Conservation (phyloP, 768 basidiomycete species). For the Myochromella boudieri region DNA sequence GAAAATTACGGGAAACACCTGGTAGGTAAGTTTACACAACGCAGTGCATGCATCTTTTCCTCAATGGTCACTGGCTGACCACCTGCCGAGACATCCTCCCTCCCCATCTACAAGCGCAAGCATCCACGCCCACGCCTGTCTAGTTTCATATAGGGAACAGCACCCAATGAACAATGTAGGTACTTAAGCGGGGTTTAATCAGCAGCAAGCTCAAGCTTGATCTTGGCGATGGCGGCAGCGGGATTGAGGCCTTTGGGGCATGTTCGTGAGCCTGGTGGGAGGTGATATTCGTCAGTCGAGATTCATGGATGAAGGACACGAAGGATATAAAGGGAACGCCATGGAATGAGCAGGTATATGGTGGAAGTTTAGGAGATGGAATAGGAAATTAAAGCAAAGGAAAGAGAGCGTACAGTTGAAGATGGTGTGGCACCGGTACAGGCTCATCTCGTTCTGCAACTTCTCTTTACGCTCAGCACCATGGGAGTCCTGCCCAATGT, state of each 20-base stretch:
- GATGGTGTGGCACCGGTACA: conserved; percentile 98
- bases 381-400: conserved; percentile 1
- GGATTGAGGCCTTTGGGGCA: conserved; percentile 97
- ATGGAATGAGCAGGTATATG: not conserved
- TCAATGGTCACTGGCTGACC: no score
- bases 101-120: no score
- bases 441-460: conserved; percentile 92
- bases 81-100: no score
- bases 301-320: not conserved
- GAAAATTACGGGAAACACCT: no score
- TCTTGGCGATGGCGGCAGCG: conserved; percentile 87
- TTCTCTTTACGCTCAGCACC: conserved; percentile 82
- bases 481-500: conserved; percentile 61
- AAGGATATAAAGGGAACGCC: not conserved
- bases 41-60: no score
- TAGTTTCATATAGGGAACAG: no score
- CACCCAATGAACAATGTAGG: no score
- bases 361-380: not conserved
- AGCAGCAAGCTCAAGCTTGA: conserved; percentile 86
- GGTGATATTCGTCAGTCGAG: not conserved
- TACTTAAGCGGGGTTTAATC: no score
- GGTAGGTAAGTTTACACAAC: no score
- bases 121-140: no score
- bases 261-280: conserved; percentile 75
- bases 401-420: conserved; percentile 73